Percentiles rank a stretch among this genome's conserved stretches.
phyloP scores from a whole-genome alignment of 2,329 filamentous ascomycete genomes.

The Fusarium sp. region DNA sequence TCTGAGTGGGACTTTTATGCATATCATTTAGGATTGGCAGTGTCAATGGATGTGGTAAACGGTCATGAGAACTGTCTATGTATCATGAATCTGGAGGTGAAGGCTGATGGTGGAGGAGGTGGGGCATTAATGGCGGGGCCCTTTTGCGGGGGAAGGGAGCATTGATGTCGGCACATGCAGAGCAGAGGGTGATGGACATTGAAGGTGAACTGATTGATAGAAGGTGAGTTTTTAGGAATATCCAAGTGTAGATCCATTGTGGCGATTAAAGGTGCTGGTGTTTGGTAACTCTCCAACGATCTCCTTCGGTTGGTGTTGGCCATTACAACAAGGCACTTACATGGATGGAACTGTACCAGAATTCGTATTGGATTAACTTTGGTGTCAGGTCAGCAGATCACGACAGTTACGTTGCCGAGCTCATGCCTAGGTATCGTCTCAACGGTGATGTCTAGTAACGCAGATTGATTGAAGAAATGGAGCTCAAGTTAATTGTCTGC shows the following conservation, averaged over 20 bases:
- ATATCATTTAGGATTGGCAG: not conserved
- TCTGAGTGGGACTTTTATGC: not conserved
- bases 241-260: not conserved
- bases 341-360: not conserved
- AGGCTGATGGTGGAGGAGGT: not conserved
- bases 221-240: not conserved
- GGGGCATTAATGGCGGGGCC: not conserved
- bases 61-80: not conserved
- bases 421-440: not conserved
- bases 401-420: not conserved
- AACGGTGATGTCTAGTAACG: not conserved
- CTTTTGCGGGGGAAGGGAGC: slow-evolving; percentile 4
- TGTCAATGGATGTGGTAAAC: not conserved
- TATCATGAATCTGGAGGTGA: not conserved
- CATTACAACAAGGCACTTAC: not conserved
- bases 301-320: not conserved
- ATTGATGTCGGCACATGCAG: not conserved
- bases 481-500: not conserved
- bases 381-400: not conserved
- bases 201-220: not conserved
- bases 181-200: not conserved
- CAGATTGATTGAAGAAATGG: not conserved
- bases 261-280: not conserved
- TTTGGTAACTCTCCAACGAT: not conserved
- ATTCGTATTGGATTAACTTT: not conserved